Conservation (phyloP, 371 early-diverging fungal genomes). For the Chytridium lagenaria region DNA sequence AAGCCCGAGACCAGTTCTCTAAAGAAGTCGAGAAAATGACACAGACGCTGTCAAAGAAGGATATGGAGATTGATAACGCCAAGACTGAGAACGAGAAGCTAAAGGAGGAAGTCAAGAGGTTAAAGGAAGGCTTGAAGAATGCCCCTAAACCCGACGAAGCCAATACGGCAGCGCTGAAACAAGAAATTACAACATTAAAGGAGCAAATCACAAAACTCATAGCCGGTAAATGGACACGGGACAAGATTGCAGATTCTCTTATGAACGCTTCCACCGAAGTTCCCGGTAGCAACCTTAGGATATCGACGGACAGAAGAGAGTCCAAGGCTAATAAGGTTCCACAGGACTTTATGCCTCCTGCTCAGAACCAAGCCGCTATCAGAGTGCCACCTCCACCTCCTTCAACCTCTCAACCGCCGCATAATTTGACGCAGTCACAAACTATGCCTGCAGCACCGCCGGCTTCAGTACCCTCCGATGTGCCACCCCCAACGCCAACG, state of each 20-base stretch:
- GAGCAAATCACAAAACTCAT: constrained; percentile 54
- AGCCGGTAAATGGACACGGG: constrained; percentile 50
- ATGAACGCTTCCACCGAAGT: constrained; percentile 18
- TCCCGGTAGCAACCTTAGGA: background rate
- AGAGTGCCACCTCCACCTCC: background rate
- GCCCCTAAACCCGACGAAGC: constrained; percentile 45
- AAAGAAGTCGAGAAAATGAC: constrained; percentile 54
- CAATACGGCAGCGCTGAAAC: constrained; percentile 42
- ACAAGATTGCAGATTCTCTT: constrained; percentile 51
- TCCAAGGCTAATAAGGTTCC: background rate
- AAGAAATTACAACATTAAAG: constrained; percentile 73
- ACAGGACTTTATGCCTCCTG: background rate
- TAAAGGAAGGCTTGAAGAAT: constrained; percentile 45
- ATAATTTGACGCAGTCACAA: too few species aligned
- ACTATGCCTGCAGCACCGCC: too few species aligned
- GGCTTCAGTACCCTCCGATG: background rate
- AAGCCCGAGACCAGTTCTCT: constrained; percentile 57
- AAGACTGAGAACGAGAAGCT: constrained; percentile 63
- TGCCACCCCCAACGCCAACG: background rate
- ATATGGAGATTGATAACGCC: constrained; percentile 69
- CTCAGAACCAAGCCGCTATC: background rate
- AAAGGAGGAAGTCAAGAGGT: constrained; percentile 59
- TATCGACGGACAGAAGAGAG: background rate
- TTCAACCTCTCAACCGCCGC: background rate
- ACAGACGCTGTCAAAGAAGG: constrained; percentile 69